Evolutionary conservation across 495 filamentous ascomycete genomes (phyloP).

Genomic region (Hamigera avellanea): DNA sequence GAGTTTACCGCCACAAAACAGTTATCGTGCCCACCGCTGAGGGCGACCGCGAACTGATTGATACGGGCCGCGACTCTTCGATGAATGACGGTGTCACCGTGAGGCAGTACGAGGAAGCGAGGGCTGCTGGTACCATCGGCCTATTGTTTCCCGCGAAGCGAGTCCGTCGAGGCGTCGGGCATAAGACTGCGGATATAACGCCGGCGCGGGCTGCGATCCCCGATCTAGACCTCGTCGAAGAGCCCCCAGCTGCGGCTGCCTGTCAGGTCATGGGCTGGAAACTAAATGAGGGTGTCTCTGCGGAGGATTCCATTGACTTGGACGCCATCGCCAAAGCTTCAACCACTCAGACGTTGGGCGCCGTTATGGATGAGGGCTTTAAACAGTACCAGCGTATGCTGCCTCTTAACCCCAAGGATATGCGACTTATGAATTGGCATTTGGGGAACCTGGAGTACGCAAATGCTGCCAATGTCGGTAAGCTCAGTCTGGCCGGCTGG

Average conservation of each 20-base stretch:
- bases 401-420: constrained; percentile 72
- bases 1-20: constrained; percentile 71
- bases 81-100: constrained; percentile 61
- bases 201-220: constrained; percentile 34
- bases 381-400: constrained; percentile 76
- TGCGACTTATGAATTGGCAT: constrained; percentile 94
- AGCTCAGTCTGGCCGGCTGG: constrained; percentile 84
- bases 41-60: constrained; percentile 75
- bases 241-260: constrained; percentile 53
- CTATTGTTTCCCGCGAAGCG: constrained; percentile 29
- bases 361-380: constrained; percentile 80
- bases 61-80: constrained; percentile 66
- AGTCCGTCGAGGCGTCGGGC: constrained; percentile 31
- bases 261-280: constrained; percentile 74
- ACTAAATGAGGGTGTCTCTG: constrained; percentile 51
- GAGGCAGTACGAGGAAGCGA: constrained; percentile 52
- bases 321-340: constrained; percentile 48
- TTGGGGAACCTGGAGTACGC: constrained; percentile 97
- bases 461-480: constrained; percentile 76
- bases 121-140: constrained; percentile 31
- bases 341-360: constrained; percentile 63
- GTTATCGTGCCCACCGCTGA: constrained; percentile 59
- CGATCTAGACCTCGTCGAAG: constrained; percentile 48
- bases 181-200: constrained; percentile 32
- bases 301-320: constrained; percentile 62